phyloP scores from a whole-genome alignment of 768 basidiomycete species.

The Kwoniella sp. region DNA sequence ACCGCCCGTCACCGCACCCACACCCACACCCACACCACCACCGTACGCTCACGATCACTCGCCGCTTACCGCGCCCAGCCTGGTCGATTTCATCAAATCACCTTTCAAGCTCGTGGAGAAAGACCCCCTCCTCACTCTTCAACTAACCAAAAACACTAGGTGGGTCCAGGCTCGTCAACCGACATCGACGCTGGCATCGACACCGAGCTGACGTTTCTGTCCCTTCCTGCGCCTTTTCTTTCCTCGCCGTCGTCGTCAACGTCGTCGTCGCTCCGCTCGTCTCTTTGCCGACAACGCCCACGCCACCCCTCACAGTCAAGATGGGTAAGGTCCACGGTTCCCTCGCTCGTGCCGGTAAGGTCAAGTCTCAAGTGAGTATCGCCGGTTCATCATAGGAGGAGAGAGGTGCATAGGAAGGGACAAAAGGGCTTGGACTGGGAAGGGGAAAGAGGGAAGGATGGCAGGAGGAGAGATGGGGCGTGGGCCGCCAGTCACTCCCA shows the following conservation, averaged over 20 bases:
- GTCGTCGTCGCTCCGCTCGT: background rate
- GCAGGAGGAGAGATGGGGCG: too few relatives aligned
- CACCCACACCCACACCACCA: too few relatives aligned
- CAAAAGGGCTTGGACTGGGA: too few relatives aligned
- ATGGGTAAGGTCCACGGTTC: conserved; percentile 81
- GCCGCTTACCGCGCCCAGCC: background rate
- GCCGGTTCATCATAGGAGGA: background rate
- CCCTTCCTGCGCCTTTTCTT: background rate
- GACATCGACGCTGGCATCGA: background rate
- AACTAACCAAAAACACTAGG: conserved; percentile 12
- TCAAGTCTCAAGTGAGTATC: conserved; percentile 69
- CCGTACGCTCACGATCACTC: background rate
- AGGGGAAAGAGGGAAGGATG: too few relatives aligned
- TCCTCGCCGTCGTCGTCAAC: background rate
- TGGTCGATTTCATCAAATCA: conserved; percentile 9
- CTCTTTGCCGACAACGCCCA: background rate
- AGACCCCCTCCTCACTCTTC: conserved; percentile 6
- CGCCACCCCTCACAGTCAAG: conserved; percentile 22
- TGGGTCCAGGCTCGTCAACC: background rate
- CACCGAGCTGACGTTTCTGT: background rate
- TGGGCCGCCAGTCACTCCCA: too few relatives aligned
- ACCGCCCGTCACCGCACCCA: background rate
- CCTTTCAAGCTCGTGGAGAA: too few relatives aligned
- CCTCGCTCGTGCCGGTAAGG: conserved; percentile 98
- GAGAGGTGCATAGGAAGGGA: background rate